Base-by-base conservation (phyloP, 169 alveolate species). In the Plasmodium fragile region DNA sequence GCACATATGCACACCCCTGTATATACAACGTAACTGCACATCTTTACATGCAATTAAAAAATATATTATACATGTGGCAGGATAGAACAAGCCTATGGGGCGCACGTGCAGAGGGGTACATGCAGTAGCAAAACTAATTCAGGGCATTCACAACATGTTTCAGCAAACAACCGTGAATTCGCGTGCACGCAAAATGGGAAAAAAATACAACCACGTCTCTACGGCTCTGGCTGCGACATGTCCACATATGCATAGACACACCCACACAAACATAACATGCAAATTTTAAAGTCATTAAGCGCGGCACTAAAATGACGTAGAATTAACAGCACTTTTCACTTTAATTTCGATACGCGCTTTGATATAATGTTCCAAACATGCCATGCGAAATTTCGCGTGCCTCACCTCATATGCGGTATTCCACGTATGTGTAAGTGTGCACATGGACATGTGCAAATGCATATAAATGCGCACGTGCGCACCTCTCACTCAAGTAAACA, bases 111-210 rank as follows among this genome's bases (percentile, higher is more conserved):
- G 13, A 16, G 52, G 59, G 13, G 65, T 43, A 80, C 30, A 49
- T 45, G 34, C 22, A 80, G 22, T 49, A 22, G 34, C 18, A 45
- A 41, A 43, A 22, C 13, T 41, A 30, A 82, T 22, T 22, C 82
- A 18, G 45, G 13, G 81, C 41, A 82, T 82, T 65, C 72, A 84
- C 43, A 71, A 83, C 43, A 18, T 18, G 22, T 49, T 73, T 84
- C 34, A 65, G 73, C 93, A 73, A 84, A 84, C 83, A 73, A 84
- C 65, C 41, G 78, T 73, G 84, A 84, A 84, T 73, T 72, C n/a
- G 83, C 52, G 52, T 25, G 39, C 70, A 32, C 36, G 43, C 45
- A 69, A 30, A 45, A 70, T 43, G 32, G 75, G 53, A 71, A 41
- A 83, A 39, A 83, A 41, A 28, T 65, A n/a, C 36, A 65, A 65